Conservation (phyloP, 768 basidiomycete species). For the Kwoniella bestiolae region DNA sequence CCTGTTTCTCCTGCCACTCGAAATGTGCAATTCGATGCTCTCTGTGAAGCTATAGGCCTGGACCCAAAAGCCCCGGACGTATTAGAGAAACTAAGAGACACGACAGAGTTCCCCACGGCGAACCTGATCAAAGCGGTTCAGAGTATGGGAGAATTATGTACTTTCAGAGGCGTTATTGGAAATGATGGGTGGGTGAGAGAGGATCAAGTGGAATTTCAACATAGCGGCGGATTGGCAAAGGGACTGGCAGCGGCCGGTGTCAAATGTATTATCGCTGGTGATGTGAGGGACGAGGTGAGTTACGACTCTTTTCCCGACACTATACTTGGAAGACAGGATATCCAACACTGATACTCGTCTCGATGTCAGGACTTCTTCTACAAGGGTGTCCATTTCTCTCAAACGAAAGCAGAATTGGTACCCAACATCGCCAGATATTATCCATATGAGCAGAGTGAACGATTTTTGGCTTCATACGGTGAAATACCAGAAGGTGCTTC, state of each 20-base stretch:
- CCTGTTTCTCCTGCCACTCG: constrained; percentile 69
- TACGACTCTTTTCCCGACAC: too few species aligned
- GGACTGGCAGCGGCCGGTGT: constrained; percentile 67
- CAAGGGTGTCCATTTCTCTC: constrained; percentile 69
- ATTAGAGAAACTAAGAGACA: constrained; percentile 64
- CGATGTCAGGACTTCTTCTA: constrained; percentile 63
- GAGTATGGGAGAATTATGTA: constrained; percentile 64
- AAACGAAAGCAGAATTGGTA: constrained; percentile 62
- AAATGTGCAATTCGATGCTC: constrained; percentile 67
- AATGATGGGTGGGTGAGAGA: constrained; percentile 65
- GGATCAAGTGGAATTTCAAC: constrained; percentile 72
- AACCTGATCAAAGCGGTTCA: constrained; percentile 67
- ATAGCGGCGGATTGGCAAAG: constrained; percentile 65
- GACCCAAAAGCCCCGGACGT: constrained; percentile 64
- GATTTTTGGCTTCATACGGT: constrained; percentile 61
- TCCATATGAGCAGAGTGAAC: constrained; percentile 61
- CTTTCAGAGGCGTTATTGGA: constrained; percentile 71
- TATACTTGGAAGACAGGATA: not conserved
- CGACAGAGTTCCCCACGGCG: constrained; percentile 61
- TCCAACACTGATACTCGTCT: not conserved
- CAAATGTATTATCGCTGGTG: constrained; percentile 68
- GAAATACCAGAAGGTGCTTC: constrained; percentile 59
- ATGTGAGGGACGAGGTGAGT: constrained; percentile 72
- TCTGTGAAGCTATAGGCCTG: constrained; percentile 66
- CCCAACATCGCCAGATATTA: constrained; percentile 70